phyloP scores from a whole-genome alignment of 2,329 filamentous ascomycete species.

The Epichloe typhina region DNA sequence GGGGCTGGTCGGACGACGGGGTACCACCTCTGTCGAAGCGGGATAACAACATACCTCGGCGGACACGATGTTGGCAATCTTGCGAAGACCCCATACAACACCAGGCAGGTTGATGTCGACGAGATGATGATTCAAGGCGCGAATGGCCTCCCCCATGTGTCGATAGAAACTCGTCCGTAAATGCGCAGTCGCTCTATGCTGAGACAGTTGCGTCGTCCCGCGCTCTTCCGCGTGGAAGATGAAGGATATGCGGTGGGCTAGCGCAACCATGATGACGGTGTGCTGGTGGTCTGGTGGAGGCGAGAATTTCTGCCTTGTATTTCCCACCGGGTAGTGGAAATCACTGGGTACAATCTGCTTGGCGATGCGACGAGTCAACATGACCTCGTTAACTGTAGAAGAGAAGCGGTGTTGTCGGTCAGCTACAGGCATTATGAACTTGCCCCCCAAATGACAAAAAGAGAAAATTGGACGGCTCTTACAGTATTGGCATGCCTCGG shows the following conservation, averaged over 20 bases:
- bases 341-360: constrained; percentile 1
- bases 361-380: constrained; percentile 1
- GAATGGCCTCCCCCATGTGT: neutral
- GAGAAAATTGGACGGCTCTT: neutral
- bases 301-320: neutral
- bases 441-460: too few relatives aligned
- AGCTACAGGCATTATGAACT: neutral
- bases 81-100: neutral
- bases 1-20: neutral
- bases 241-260: neutral
- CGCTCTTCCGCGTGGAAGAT: neutral
- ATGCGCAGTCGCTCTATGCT: neutral
- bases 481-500: constrained; percentile 1
- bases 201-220: neutral
- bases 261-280: neutral
- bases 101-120: neutral
- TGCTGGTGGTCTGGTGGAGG: constrained; percentile 1
- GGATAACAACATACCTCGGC: neutral
- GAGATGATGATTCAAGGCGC: neutral
- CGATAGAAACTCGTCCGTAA: neutral
- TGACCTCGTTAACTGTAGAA: neutral
- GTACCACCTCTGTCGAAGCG: neutral
- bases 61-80: neutral
- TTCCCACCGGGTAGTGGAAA: neutral
- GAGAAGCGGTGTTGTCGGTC: neutral